Percentiles rank a stretch among this genome's conserved stretches.
Evolutionary conservation across 2,329 filamentous ascomycete genomes (phyloP).

Genomic region (Proliferodiscus dingleyae): DNA sequence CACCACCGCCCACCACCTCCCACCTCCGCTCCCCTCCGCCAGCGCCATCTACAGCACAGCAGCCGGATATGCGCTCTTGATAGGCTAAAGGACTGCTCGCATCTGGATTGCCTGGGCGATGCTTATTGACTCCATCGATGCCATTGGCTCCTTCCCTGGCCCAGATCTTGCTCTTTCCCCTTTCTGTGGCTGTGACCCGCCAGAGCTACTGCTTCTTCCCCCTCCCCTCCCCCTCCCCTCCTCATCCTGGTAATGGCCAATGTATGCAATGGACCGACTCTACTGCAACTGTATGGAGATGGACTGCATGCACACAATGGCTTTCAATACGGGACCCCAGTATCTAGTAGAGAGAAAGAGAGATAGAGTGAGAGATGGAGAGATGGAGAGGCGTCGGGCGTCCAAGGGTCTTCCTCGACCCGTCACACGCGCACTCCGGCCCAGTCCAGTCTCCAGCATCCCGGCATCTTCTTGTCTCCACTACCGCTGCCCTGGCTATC

Average conservation of each 20-base stretch:
- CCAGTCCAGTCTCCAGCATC: constrained; percentile 3
- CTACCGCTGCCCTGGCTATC: constrained; percentile 16
- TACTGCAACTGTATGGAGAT: constrained; percentile 5
- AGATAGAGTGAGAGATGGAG: no score
- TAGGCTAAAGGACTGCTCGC: constrained; percentile 1
- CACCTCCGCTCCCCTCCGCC: background rate
- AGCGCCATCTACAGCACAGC: background rate
- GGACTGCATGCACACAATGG: constrained; percentile 6
- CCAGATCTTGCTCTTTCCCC: no score
- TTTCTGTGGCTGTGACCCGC: background rate
- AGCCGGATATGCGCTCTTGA: background rate
- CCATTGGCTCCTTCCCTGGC: no score
- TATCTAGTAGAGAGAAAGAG: no score
- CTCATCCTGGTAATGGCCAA: background rate
- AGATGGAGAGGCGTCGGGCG: no score
- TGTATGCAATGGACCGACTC: no score
- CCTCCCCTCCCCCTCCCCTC: background rate
- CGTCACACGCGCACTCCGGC: constrained; percentile 9
- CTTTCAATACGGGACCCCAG: no score
- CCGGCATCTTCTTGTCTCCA: background rate
- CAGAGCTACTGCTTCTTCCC: background rate
- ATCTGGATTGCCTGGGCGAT: constrained; percentile 4
- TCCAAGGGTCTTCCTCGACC: constrained; percentile 1
- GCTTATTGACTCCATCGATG: no score
- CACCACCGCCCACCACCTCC: constrained; percentile 7